Base-by-base conservation (phyloP, 257 asterid species). In the Capsicum rhomboideum region DNA sequence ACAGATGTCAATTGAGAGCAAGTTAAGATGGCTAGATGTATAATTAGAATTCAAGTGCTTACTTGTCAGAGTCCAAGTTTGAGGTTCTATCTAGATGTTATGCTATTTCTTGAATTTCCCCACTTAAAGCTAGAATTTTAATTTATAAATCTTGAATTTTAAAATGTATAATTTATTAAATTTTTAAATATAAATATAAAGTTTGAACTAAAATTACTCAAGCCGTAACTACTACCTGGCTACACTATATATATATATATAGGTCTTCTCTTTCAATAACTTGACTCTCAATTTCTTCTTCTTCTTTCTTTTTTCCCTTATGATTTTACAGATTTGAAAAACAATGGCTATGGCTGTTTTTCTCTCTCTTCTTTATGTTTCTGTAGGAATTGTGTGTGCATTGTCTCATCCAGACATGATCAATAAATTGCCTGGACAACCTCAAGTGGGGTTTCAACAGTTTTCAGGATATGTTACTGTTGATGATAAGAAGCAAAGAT, bases 391-490 rank as follows among this genome's bases (percentile, higher is more conserved):
- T 81, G 86, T 40, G 82, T 82, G 87, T 87, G 74, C 86, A 78
- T 81, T 88, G 86, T 55, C 91, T 84, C 90, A 91, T 79, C 85
- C 90, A 78, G 94, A 91, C 89, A 89, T 84, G 88, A 91, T 93
- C 54, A 84, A 77, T 64, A 85, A 83, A 50, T 83, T 93, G 78
- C 95, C 97, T 58, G 97, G 97, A 49, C 97, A 93, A 67, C 97
- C 97, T 29, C 79, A 83, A 59, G 94, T 89, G 67, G 89, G 87
- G 21, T 93, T 93, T 74, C 92, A 88, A 42, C 97, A 93, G 67
- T 93, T 88, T 63, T 90, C 95, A 40, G 97, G 97, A 44, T 93
- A 93, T 87, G 92, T 93, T 54, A 75, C 85, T 71, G 97, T 90
- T 31, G 97, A 89, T 86, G 88, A 90, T 75, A 91, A 87, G 87